Conservation (phyloP, 2,329 filamentous ascomycete genomes). For the Talaromyces sp. region DNA sequence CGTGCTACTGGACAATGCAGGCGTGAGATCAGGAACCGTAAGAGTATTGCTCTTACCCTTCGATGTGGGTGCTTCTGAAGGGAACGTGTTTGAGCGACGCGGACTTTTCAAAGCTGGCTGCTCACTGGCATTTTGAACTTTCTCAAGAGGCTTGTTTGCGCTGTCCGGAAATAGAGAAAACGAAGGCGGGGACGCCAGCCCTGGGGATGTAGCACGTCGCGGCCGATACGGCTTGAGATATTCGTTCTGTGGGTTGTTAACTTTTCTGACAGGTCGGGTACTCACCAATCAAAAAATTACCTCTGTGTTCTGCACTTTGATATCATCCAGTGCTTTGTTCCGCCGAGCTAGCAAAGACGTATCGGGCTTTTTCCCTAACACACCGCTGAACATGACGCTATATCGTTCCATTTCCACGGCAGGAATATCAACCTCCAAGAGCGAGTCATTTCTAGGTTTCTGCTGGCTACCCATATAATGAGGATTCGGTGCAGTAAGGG, state of each 20-base stretch:
- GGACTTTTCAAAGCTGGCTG: not conserved
- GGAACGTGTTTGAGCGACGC: constrained; percentile 18
- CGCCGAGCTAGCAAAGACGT: constrained; percentile 28
- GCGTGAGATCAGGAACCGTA: constrained; percentile 5
- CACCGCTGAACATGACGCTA: constrained; percentile 82
- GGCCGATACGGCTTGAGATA: constrained; percentile 16
- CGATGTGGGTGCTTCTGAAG: not conserved
- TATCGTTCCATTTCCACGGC: constrained; percentile 78
- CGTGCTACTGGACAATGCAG: constrained; percentile 6
- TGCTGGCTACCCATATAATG: not conserved
- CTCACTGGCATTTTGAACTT: not conserved
- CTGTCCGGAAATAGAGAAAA: constrained; percentile 36
- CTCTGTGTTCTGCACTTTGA: constrained; percentile 49
- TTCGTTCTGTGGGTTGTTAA: not conserved
- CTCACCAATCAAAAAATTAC: constrained; percentile 11
- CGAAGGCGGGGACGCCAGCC: constrained; percentile 26
- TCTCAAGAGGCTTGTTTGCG: not conserved
- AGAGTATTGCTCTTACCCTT: not conserved
- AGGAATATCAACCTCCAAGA: constrained; percentile 76
- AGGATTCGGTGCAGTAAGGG: not conserved
- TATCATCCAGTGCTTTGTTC: constrained; percentile 38
- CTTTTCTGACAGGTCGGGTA: not conserved
- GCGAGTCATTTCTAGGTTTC: constrained; percentile 5
- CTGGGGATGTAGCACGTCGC: constrained; percentile 33
- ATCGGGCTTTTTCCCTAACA: constrained; percentile 51